Base-by-base conservation (phyloP, 805 yeast species). In the Teunomyces tritomae region DNA sequence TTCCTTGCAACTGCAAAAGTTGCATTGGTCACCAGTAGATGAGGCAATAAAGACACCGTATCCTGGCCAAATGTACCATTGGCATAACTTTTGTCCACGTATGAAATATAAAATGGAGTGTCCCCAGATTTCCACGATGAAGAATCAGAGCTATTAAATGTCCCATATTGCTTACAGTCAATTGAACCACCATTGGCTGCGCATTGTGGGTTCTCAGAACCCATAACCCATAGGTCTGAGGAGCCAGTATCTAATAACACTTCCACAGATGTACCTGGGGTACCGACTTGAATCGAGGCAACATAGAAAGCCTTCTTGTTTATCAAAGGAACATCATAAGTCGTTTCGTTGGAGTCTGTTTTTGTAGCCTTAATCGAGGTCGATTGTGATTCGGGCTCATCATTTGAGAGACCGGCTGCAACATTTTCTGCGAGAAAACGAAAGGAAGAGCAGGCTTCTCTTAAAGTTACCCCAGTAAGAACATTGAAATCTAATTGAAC, bases 201-300 rank as follows among this genome's bases (percentile, higher is more conserved):
- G 47, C 68, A 62, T n/a, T 60, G 53, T 2, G 62, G 56, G 49
- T 59, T 62, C 26, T 43, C 29, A 5, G 56, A 41, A 24, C 52
- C 49, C 30, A 51, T 51, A 17, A 85, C 79, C 88, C 89, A 85
- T 17, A 87, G 65, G 61, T 86, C 92, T 0, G 87, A 77, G 0
- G 90, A 84, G 2, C 92, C 94, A 1, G 91, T 86, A 57, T 86
- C 94, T n/a, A 86, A 60, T 33, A 83, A 61, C 8, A 85, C 80
- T 8, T 70, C 70, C 5, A 85, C 69, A n/a, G 68, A 62, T 56
- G 84, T 85, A 0, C 70, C 58, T 1, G 83, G 77, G 0, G 87
- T 78, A 3, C 94, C 92, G 16, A 86, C 59, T 24, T 49, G 26
- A 8, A 61, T 27, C 13, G 48, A 44, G 13, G 57, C 45, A 9